phyloP scores from a whole-genome alignment of 345 rosid species.

The Eucalyptus sideroxylon region DNA sequence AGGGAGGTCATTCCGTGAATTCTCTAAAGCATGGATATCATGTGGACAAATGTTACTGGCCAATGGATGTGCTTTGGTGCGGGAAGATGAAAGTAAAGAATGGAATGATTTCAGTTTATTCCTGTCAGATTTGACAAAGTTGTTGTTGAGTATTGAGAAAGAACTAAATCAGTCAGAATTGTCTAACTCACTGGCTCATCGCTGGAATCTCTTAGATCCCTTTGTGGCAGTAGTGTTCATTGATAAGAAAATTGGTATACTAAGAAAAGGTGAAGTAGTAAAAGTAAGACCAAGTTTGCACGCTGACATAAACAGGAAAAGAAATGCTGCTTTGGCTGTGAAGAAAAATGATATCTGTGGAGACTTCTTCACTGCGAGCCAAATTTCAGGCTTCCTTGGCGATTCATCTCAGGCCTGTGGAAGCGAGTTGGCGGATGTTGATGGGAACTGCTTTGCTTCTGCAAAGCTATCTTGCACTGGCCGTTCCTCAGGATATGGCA shows the following conservation, averaged over 20 bases:
- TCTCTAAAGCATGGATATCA: constrained; percentile 66
- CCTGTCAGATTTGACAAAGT: constrained; percentile 50
- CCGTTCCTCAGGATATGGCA: constrained; percentile 14
- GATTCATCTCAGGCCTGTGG: constrained; percentile 16
- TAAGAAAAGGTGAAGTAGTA: constrained; percentile 69
- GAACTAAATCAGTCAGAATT: constrained; percentile 26
- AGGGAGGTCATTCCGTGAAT: constrained; percentile 59
- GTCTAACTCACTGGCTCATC: constrained; percentile 33
- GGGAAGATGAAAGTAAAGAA: constrained; percentile 29
- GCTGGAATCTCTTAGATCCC: constrained; percentile 79
- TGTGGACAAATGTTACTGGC: constrained; percentile 43
- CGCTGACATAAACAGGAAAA: constrained; percentile 4
- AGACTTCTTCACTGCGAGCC: not conserved
- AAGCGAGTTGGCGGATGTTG: constrained; percentile 29
- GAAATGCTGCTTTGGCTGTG: constrained; percentile 6
- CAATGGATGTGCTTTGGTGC: constrained; percentile 19
- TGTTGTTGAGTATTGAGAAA: constrained; percentile 41
- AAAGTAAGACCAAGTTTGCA: constrained; percentile 36
- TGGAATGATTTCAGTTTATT: constrained; percentile 65
- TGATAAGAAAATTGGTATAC: constrained; percentile 57
- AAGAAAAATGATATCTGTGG: not conserved
- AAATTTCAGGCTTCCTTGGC: not conserved
- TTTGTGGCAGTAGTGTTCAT: constrained; percentile 70
- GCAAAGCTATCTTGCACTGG: constrained; percentile 18
- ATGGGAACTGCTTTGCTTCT: constrained; percentile 14